A percentile compares a stretch with the other conserved stretches of the same genome.
phyloP scores from a whole-genome alignment of 768 basidiomycete genomes.

The Leucogyrophana mollusca region DNA sequence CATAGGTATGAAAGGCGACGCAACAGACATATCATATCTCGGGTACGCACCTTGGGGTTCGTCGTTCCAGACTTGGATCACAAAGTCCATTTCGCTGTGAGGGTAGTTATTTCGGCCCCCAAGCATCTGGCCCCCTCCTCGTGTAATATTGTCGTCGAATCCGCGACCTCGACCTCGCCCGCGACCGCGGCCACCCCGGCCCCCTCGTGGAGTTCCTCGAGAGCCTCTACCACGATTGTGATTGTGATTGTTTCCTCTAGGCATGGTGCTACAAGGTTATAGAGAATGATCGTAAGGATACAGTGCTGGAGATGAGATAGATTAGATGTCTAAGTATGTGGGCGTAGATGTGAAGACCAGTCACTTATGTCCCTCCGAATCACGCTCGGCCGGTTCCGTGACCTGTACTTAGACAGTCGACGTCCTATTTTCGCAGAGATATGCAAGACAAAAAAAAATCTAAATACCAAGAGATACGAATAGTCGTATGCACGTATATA shows the following conservation, averaged over 20 bases:
- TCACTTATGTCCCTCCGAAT: too few relatives aligned
- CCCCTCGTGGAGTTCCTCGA: conserved; percentile 19
- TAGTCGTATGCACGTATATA: too few relatives aligned
- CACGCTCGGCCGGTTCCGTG: too few relatives aligned
- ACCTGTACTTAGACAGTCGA: not conserved
- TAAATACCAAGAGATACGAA: too few relatives aligned
- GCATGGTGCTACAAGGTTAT: conserved; percentile 13
- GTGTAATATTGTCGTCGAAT: conserved; percentile 2
- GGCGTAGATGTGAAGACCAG: too few relatives aligned
- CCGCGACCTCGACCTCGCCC: conserved; percentile 11
- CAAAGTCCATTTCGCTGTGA: conserved; percentile 21
- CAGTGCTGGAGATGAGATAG: too few relatives aligned
- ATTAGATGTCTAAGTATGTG: too few relatives aligned
- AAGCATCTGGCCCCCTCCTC: not conserved
- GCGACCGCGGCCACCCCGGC: conserved; percentile 20
- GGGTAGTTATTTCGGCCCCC: conserved; percentile 17
- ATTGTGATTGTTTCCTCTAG: conserved; percentile 11
- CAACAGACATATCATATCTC: not conserved
- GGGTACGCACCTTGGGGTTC: conserved; percentile 14
- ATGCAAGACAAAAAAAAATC: too few relatives aligned
- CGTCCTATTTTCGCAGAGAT: not conserved
- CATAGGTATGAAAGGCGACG: conserved; percentile 8
- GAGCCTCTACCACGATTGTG: conserved; percentile 20
- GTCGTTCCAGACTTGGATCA: conserved; percentile 22
- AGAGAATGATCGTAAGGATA: not conserved